phyloP scores from a whole-genome alignment of 2,329 filamentous ascomycete species.

The Cryoendolithus antarcticus region DNA sequence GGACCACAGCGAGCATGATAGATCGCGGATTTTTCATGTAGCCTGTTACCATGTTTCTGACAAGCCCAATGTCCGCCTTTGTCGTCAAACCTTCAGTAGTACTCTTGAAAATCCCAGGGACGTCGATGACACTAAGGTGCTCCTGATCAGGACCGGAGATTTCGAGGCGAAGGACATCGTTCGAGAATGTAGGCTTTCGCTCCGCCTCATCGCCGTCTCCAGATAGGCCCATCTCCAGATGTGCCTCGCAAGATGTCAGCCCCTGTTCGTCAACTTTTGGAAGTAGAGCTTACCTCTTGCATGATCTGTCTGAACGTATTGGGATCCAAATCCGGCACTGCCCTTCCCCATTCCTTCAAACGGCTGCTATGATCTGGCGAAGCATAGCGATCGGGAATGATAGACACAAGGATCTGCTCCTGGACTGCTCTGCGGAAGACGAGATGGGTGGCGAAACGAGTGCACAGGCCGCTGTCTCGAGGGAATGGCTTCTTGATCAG shows the following conservation, averaged over 20 bases:
- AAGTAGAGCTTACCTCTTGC: conserved; percentile 8
- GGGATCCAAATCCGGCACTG: conserved; percentile 8
- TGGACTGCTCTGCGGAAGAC: conserved; percentile 8
- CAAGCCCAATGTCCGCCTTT: conserved; percentile 26
- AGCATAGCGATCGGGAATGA: background rate
- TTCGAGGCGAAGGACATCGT: conserved; percentile 19
- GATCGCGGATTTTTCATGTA: conserved; percentile 30
- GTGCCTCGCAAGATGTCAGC: too few relatives aligned
- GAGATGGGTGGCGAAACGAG: conserved; percentile 27
- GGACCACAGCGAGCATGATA: conserved; percentile 33
- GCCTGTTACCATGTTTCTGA: conserved; percentile 26
- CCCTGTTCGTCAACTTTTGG: background rate
- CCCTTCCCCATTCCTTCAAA: conserved; percentile 6
- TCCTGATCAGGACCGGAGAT: conserved; percentile 17
- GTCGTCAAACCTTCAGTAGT: conserved; percentile 24
- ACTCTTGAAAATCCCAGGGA: conserved; percentile 23
- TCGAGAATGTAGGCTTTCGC: conserved; percentile 14
- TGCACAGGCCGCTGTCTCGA: conserved; percentile 42
- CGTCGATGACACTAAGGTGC: conserved; percentile 20
- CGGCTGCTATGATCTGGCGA: conserved; percentile 4
- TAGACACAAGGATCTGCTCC: conserved; percentile 4
- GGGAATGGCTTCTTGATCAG: conserved; percentile 45
- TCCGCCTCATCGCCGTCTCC: conserved; percentile 1
- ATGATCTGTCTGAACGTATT: conserved; percentile 12
- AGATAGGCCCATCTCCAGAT: background rate